Conservation (phyloP, 23 red algal genomes). For the Gracilaria caudata region DNA sequence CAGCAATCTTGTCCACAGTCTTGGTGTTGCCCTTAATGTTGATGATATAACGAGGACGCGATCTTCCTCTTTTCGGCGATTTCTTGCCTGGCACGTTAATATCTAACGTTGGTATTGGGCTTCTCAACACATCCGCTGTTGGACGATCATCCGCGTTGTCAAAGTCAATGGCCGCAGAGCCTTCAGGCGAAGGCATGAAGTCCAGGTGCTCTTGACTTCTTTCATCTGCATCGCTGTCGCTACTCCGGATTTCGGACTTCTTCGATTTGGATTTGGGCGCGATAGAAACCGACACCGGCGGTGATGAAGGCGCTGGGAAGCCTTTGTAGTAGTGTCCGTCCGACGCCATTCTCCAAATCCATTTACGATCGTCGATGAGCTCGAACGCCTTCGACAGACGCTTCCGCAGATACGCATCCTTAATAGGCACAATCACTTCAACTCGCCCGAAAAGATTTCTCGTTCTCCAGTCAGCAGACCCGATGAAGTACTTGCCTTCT, state of each 20-base stretch:
- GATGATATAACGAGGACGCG: constrained; percentile 32
- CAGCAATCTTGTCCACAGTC: constrained; percentile 60
- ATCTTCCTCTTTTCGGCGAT: constrained; percentile 7
- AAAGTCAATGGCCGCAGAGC: constrained; percentile 7
- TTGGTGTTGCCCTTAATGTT: constrained; percentile 66
- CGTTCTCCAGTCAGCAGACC: constrained; percentile 94
- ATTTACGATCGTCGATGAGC: constrained; percentile 63
- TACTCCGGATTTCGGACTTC: constrained; percentile 22
- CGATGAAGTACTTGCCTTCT: constrained; percentile 84
- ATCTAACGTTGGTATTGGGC: neutral
- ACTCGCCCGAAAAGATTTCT: constrained; percentile 82
- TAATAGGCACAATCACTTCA: constrained; percentile 87
- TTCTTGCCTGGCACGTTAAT: constrained; percentile 4
- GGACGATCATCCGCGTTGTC: neutral
- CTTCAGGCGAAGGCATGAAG: neutral
- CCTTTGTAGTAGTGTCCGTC: constrained; percentile 93
- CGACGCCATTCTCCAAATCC: constrained; percentile 84
- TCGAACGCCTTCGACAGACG: constrained; percentile 75
- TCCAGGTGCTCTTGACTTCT: constrained; percentile 20
- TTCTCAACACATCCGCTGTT: neutral
- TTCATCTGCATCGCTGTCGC: constrained; percentile 27
- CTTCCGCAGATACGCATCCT: constrained; percentile 77
- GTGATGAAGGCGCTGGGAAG: constrained; percentile 25
- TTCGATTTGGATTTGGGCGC: constrained; percentile 35
- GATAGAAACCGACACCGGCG: constrained; percentile 40